Evolutionary conservation across 441 rosid genomes (phyloP).

Genomic region (Euphorbia corollata): DNA sequence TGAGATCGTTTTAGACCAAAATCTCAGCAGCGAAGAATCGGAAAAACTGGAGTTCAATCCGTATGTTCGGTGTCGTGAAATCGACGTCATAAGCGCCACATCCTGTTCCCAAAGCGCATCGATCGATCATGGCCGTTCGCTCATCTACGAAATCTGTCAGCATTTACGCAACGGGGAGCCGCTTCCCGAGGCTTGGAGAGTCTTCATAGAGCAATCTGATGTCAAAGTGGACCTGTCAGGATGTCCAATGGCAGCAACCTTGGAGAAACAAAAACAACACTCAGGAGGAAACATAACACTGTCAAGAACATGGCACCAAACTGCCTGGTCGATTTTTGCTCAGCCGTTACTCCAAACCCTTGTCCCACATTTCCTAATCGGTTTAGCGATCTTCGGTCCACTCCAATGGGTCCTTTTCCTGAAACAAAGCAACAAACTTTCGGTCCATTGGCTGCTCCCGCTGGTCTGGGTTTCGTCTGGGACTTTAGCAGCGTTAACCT

Average conservation of each 20-base stretch:
- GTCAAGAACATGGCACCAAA: conserved; percentile 43
- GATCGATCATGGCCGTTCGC: conserved; percentile 63
- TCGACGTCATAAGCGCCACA: conserved; percentile 52
- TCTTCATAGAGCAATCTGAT: conserved; percentile 58
- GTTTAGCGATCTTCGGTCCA: conserved; percentile 33
- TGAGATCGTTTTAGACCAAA: conserved; percentile 40
- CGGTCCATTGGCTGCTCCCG: conserved; percentile 43
- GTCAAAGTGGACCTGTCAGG: conserved; percentile 58
- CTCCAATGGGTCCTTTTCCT: conserved; percentile 29
- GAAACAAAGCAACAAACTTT: conserved; percentile 23
- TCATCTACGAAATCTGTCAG: conserved; percentile 64
- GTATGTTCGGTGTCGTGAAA: conserved; percentile 35
- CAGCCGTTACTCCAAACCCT: conserved; percentile 55
- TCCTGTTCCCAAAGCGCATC: conserved; percentile 58
- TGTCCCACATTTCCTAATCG: conserved; percentile 46
- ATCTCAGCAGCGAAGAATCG: conserved; percentile 42
- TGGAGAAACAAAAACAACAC: conserved; percentile 22
- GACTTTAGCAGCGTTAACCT: conserved; percentile 31
- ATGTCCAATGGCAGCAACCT: conserved; percentile 51
- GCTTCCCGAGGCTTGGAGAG: conserved; percentile 58
- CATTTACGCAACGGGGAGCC: conserved; percentile 48
- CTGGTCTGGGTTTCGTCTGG: conserved; percentile 48
- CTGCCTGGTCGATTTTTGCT: conserved; percentile 41
- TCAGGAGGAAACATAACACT: conserved; percentile 30
- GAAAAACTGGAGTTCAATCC: conserved; percentile 58